These are phyloP conservation scores for Pezicula radicicola DNA, from an alignment of 2,329 filamentous ascomycete species.

Conservation along the genomic window DNA sequence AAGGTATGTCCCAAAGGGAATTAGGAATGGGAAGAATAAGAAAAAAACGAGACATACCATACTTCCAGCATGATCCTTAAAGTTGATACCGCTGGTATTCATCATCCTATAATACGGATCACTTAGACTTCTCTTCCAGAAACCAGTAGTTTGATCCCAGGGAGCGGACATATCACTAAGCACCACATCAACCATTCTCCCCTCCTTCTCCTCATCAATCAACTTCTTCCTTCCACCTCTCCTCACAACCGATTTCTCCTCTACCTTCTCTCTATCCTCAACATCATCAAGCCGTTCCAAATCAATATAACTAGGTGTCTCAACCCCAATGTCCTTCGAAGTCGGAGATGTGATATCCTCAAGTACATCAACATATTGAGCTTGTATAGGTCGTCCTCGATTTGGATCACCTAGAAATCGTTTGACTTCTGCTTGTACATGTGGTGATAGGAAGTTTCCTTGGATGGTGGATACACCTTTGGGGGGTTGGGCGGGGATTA, in stretches of 20 bases:
- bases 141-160: conserved; percentile 79
- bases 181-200: conserved; percentile 80
- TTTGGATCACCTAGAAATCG: conserved; percentile 68
- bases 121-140: conserved; percentile 87
- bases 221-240: conserved; percentile 18
- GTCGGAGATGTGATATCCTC: conserved; percentile 11
- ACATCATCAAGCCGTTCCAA: conserved; percentile 48
- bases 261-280: conserved; percentile 2
- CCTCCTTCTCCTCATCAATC: conserved; percentile 34
- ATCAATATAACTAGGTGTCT: conserved; percentile 60
- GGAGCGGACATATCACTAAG: conserved; percentile 99
- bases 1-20: too few relatives aligned
- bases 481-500: conserved; percentile 89
- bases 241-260: background rate
- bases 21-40: background rate
- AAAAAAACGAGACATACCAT: conserved; percentile 65
- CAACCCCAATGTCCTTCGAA: conserved; percentile 25
- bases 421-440: conserved; percentile 74
- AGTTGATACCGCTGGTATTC: conserved; percentile 89
- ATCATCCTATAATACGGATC: conserved; percentile 97
- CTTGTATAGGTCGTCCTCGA: conserved; percentile 46
- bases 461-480: conserved; percentile 92
- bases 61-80: conserved; percentile 86
- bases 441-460: conserved; percentile 80
- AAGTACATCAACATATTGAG: conserved; percentile 13